Base-by-base conservation (phyloP, 352 stramenopile genomes). In the Phytopythium oedochilum region DNA sequence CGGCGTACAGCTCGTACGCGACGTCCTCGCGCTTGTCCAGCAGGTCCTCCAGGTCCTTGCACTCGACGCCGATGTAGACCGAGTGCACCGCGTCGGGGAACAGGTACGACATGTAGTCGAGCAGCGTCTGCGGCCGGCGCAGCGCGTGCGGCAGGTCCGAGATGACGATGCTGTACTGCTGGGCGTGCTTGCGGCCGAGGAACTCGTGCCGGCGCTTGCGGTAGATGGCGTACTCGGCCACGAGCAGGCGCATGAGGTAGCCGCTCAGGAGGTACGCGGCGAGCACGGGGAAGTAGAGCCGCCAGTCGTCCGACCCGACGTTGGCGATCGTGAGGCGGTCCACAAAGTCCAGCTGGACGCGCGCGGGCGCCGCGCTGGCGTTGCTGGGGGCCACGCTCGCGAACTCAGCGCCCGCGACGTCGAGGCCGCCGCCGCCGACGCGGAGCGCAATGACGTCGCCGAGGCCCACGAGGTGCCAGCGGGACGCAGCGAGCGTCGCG, bases 161-260 rank as follows among this genome's bases (percentile, higher is more conserved):
- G 42, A 91, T 73, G 34, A 91, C 73, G 40, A 93, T 64, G 38
- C 70, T 83, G 68, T 91, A 93, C 59, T 89, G 83, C 58, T 87
- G 78, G 12, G 80, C 72, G 22, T 70, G 63, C 36, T 71, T 78
- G 43, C 68, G 66, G 48, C 68, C 63, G 17, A 91, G 67, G 53
- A 90, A 83, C 44, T 88, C 78, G 53, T 87, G 74, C 14, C 80
- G 73, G 18, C 74, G 64, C 52, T 83, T 75, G 59, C 75, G 66
- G 59, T 89, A 90, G 23, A 76, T 45, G 15, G 64, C 64, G 62
- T 86, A 88, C 64, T 91, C 80, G 23, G 64, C 53, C 8, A 63
- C 49, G 20, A 93, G 66, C 29, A 86, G 57, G 29, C 64, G 64
- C 78, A 91, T 86, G 39, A 84, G 64, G 54, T 70, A 75, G 31